Conservation (phyloP, 345 rosid genomes). For the Brassica nigra region DNA sequence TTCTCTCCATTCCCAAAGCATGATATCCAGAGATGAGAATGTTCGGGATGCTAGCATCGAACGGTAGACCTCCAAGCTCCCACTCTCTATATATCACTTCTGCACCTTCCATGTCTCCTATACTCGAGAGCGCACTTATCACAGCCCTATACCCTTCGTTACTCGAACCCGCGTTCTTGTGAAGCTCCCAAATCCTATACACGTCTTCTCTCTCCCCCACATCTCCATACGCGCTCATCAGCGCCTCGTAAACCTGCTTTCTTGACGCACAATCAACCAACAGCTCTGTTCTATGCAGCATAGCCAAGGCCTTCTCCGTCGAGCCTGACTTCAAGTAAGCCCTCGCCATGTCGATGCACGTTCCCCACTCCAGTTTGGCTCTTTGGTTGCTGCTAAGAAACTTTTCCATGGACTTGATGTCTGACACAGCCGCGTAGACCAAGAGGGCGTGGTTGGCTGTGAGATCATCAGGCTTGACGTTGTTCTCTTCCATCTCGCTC, state of each 20-base stretch:
- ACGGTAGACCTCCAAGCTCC: conserved; percentile 18
- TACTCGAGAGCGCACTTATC: conserved; percentile 18
- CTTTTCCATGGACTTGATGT: not conserved
- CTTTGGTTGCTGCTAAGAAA: not conserved
- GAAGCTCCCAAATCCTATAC: conserved; percentile 27
- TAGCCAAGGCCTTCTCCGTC: not conserved
- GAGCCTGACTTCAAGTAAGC: conserved; percentile 6
- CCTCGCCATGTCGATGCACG: conserved; percentile 25
- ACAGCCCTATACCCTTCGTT: conserved; percentile 17
- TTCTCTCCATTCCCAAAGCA: conserved; percentile 2
- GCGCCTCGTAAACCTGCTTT: not conserved
- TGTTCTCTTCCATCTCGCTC: conserved; percentile 23
- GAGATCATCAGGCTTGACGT: conserved; percentile 2
- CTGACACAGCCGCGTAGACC: not conserved
- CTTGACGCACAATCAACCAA: not conserved
- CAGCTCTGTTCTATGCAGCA: conserved; percentile 16
- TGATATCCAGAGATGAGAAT: conserved; percentile 17
- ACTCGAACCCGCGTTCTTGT: conserved; percentile 13
- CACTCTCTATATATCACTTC: conserved; percentile 27
- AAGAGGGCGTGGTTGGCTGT: conserved; percentile 2
- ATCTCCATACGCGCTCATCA: conserved; percentile 11
- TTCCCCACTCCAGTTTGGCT: conserved; percentile 6
- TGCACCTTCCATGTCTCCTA: conserved; percentile 23
- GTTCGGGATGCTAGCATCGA: conserved; percentile 17
- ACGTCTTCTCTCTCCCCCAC: conserved; percentile 25